These are phyloP conservation scores for Funneliformis mosseae DNA, from an alignment of 192 early-diverging fungal genomes.

Conservation along the genomic window DNA sequence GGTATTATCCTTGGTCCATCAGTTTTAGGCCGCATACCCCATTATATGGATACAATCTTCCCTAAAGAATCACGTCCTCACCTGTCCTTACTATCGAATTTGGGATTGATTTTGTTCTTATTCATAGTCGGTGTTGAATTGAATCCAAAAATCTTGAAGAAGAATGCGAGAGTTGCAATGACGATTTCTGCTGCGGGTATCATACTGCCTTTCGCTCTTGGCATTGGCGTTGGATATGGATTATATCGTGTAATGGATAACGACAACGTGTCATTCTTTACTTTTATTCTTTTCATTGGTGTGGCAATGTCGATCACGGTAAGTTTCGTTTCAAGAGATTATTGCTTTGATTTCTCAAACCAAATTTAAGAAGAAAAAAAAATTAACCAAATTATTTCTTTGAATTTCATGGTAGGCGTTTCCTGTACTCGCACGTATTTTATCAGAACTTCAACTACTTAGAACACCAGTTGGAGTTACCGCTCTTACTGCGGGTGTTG, in stretches of 20 bases:
- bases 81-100: conserved; percentile 78
- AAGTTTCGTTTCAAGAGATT: conserved; percentile 20
- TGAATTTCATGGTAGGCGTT: conserved; percentile 65
- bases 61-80: conserved; percentile 65
- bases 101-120: conserved; percentile 88
- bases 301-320: conserved; percentile 90
- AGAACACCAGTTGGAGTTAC: conserved; percentile 80
- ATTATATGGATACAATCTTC: conserved; percentile 73
- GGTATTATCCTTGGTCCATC: conserved; percentile 91
- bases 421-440: conserved; percentile 92
- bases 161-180: conserved; percentile 55
- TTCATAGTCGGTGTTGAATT: conserved; percentile 90
- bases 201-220: conserved; percentile 76
- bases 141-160: conserved; percentile 62
- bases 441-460: conserved; percentile 86
- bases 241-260: conserved; percentile 62
- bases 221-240: conserved; percentile 72
- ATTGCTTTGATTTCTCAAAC: too few relatives aligned
- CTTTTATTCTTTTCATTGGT: conserved; percentile 83
- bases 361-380: too few relatives aligned
- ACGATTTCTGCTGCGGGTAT: conserved; percentile 82
- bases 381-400: too few relatives aligned
- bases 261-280: conserved; percentile 54
- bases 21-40: conserved; percentile 73
- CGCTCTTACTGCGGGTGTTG: conserved; percentile 80